Conservation (phyloP, 2,329 filamentous ascomycete species). For the Phyllosticta citribraziliensis region DNA sequence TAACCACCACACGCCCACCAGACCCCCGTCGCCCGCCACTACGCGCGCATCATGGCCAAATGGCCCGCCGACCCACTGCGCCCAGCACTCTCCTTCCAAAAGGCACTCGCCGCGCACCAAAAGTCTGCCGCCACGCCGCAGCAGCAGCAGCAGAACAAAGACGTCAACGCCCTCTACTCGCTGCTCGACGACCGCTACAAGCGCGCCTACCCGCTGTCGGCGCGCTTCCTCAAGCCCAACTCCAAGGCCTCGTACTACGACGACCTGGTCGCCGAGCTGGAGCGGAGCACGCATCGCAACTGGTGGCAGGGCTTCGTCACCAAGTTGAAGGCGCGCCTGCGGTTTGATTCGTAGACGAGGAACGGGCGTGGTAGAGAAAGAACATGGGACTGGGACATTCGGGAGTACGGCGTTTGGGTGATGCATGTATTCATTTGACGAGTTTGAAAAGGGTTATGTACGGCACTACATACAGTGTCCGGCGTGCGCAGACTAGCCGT, state of each 20-base stretch:
- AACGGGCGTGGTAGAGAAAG: too few relatives aligned
- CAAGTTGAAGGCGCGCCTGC: conserved; percentile 29
- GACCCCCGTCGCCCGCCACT: conserved; percentile 34
- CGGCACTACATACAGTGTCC: too few relatives aligned
- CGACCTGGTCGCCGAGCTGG: conserved; percentile 26
- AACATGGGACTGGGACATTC: too few relatives aligned
- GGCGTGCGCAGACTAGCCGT: too few relatives aligned
- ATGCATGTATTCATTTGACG: too few relatives aligned
- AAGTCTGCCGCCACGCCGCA: neutral
- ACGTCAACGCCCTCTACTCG: conserved; percentile 50
- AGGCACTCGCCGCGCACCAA: conserved; percentile 33
- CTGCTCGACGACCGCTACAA: conserved; percentile 51
- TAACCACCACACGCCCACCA: neutral
- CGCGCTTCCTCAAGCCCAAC: conserved; percentile 21
- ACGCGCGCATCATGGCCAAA: conserved; percentile 38
- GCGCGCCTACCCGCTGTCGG: conserved; percentile 28
- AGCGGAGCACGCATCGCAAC: conserved; percentile 23
- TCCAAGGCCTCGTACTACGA: conserved; percentile 27
- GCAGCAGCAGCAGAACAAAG: conserved; percentile 27
- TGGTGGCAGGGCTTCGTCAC: conserved; percentile 27
- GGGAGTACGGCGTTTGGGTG: too few relatives aligned
- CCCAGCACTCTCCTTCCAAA: conserved; percentile 37
- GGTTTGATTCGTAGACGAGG: conserved; percentile 14
- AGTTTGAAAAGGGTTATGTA: too few relatives aligned
- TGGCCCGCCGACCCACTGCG: conserved; percentile 44